These are phyloP conservation scores for Ogataea saltuana DNA, from an alignment of 805 yeast species.

Conservation along the genomic window DNA sequence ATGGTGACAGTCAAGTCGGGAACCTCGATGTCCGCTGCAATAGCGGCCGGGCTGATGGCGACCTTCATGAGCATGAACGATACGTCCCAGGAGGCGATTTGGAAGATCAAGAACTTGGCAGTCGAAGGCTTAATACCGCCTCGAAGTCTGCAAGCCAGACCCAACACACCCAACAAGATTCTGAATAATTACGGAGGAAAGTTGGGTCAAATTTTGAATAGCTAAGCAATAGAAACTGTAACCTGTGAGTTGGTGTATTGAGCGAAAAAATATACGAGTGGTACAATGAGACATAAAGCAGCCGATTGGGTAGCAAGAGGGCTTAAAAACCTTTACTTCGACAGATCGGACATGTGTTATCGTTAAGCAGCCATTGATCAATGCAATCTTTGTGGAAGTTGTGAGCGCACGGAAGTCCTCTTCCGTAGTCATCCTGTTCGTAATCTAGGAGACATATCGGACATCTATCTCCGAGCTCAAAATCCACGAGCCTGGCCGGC, in stretches of 20 bases:
- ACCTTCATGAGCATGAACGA: conserved; percentile 45
- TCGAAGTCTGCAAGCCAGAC: conserved; percentile 10
- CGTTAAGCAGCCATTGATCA: conserved; percentile 55
- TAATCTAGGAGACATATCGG: conserved; percentile 55
- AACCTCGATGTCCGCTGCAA: conserved; percentile 50
- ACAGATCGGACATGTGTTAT: conserved; percentile 61
- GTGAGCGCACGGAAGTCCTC: conserved; percentile 51
- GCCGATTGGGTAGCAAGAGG: neutral
- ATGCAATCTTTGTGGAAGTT: conserved; percentile 56
- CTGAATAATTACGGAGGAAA: conserved; percentile 26
- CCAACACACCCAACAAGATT: conserved; percentile 26
- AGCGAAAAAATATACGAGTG: too few relatives aligned
- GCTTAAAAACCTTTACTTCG: conserved; percentile 41
- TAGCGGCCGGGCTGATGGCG: conserved; percentile 47
- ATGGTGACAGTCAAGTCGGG: conserved; percentile 42
- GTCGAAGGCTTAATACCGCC: conserved; percentile 16
- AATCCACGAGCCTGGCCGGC: too few relatives aligned
- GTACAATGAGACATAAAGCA: too few relatives aligned
- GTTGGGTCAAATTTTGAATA: conserved; percentile 16
- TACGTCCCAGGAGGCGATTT: conserved; percentile 36
- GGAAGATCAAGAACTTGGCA: conserved; percentile 25
- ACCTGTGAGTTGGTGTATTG: too few relatives aligned
- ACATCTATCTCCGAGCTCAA: conserved; percentile 40
- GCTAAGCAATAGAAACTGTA: conserved; percentile 5
- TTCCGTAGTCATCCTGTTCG: conserved; percentile 45